A percentile compares a stretch with the other conserved stretches of the same genome.
Evolutionary conservation across 345 rosid genomes (phyloP).

Genomic region (Sonneratia caseolaris): DNA sequence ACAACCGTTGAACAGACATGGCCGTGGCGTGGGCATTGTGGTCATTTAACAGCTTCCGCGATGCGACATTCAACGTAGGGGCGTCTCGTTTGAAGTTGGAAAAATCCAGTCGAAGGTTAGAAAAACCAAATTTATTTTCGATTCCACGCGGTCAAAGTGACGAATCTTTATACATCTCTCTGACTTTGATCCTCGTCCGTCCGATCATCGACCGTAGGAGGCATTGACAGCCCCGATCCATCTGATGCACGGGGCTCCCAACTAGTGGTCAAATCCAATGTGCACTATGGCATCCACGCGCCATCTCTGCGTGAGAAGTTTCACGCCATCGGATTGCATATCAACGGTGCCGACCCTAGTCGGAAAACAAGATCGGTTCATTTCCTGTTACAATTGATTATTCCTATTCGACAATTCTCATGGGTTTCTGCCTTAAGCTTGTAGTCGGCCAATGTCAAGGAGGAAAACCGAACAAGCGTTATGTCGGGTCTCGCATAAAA

Average conservation of each 20-base stretch:
- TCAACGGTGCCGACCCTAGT: too few relatives aligned
- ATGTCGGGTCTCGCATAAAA: too few relatives aligned
- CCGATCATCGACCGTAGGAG: neutral
- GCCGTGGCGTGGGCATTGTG: slow-evolving; percentile 12
- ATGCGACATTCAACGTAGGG: slow-evolving; percentile 40
- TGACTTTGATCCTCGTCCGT: slow-evolving; percentile 12
- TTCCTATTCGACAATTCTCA: too few relatives aligned
- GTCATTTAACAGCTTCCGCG: slow-evolving; percentile 14
- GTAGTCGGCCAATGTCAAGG: too few relatives aligned
- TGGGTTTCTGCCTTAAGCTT: too few relatives aligned
- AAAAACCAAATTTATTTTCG: slow-evolving; percentile 15
- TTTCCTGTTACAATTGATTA: too few relatives aligned
- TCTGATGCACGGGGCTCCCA: neutral
- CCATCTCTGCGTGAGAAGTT: slow-evolving; percentile 11
- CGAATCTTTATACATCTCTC: slow-evolving; percentile 3
- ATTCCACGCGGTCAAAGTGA: slow-evolving; percentile 29
- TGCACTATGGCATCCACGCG: slow-evolving; percentile 9
- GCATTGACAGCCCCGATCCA: neutral
- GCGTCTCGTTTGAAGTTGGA: slow-evolving; percentile 50
- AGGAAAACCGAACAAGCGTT: too few relatives aligned
- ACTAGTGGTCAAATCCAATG: slow-evolving; percentile 7
- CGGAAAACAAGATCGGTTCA: too few relatives aligned
- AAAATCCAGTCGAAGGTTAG: slow-evolving; percentile 63
- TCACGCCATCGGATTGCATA: neutral
- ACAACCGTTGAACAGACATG: neutral